These are phyloP conservation scores for Rhodotorula sp. DNA, from an alignment of 1,284 basidiomycete genomes.

Conservation along the genomic window DNA sequence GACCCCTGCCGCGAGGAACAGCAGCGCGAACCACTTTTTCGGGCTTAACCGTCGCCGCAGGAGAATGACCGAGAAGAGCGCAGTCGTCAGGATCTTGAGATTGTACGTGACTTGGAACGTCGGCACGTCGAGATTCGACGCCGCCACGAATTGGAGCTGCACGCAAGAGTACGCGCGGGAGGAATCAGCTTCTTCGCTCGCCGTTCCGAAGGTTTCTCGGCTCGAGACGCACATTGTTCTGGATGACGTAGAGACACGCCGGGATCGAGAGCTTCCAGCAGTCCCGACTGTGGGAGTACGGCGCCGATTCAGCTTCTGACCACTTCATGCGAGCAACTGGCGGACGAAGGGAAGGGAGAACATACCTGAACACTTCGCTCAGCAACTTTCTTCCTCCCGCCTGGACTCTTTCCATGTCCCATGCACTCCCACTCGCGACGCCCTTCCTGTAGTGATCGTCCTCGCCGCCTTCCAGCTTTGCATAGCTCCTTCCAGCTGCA, in stretches of 20 bases:
- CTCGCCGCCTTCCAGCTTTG: constrained; percentile 12
- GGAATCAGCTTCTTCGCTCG: neutral
- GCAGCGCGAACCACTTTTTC: constrained; percentile 77
- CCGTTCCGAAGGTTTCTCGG: too few species aligned
- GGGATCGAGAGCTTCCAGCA: constrained; percentile 97
- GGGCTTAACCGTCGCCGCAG: constrained; percentile 74
- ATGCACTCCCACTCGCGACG: neutral
- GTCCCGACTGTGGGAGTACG: constrained; percentile 67
- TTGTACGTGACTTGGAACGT: constrained; percentile 85
- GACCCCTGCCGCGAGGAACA: constrained; percentile 84
- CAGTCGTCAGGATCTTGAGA: constrained; percentile 84
- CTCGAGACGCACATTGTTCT: constrained; percentile 65
- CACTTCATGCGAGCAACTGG: too few species aligned
- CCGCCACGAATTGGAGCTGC: constrained; percentile 82
- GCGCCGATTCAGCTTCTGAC: neutral
- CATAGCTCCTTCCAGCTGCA: constrained; percentile 12
- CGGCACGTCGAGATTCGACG: constrained; percentile 86
- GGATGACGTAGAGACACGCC: constrained; percentile 90
- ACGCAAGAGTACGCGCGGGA: too few species aligned
- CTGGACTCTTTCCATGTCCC: neutral
- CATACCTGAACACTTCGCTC: constrained; percentile 40
- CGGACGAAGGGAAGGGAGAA: neutral
- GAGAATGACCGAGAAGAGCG: constrained; percentile 84
- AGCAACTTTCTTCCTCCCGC: constrained; percentile 14
- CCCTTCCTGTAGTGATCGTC: neutral